Evolutionary conservation across 2,329 filamentous ascomycete species (phyloP), one percentile per base, ranked within the genome.

Genomic region (Penicillium brasilianum): DNA sequence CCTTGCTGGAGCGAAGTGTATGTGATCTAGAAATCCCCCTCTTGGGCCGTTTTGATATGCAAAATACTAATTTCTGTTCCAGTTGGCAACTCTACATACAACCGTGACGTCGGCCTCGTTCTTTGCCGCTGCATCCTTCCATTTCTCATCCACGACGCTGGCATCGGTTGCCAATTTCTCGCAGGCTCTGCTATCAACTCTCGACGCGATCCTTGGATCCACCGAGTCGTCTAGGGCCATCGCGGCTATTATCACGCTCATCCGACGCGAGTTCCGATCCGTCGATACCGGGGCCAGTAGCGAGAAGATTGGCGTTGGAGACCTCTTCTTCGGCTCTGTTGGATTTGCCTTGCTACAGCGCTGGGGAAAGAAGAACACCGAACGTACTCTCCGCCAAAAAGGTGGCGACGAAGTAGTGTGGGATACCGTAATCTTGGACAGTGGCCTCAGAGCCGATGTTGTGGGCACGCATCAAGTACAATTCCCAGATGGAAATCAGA

Each of bases 401-500:
- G 75, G 77, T n/a, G 78, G 77, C n/a, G 73, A 78, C 43, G 78
- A 79, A 62, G 75, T 72, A 3, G 72, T 82, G 37, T 82, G 80
- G 80, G 80, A 82, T 69, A 77, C 80, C 39, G 80, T 82, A 49
- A 81, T 82, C 20, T 70, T 82, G 34, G 80, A 82, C 60, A 78
- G 76, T 61, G 80, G 80, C 5, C 65, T 77, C 49, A 74, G 80
- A 58, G 80, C 80, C 30, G 80, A 82, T 63, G 80, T 82, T 50
- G 74, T 82, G 18, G 78, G 76, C n/a, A 78, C 76, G 39, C 75
- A 74, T 59, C 73, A 73, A 52, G 71, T 76, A 43, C 72, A 72
- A 46, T 75, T 72, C 54, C 51, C 66, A 7, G 62, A 67, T 25
- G 57, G 62, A 46, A 78, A 78, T 2, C 76, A 81, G 10, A 81